These are phyloP conservation scores for Erodium maritimum DNA, from an alignment of 345 rosid genomes.

Conservation along the genomic window DNA sequence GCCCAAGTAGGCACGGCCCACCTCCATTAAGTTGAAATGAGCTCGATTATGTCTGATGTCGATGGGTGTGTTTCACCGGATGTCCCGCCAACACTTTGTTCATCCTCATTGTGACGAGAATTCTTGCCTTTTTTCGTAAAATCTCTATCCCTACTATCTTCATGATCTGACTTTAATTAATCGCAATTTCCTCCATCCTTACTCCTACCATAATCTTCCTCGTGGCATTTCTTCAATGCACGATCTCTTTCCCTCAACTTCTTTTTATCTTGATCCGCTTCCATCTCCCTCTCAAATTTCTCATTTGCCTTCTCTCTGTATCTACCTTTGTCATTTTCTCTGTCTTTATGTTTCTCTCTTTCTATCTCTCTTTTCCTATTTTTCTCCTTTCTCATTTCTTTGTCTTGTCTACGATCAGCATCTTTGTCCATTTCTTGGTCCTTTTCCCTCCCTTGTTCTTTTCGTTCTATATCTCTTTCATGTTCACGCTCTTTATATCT, in stretches of 20 bases:
- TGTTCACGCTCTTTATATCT: neutral
- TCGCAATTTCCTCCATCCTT: slow-evolving; percentile 12
- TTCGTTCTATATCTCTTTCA: slow-evolving; percentile 4
- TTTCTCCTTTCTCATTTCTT: slow-evolving; percentile 9
- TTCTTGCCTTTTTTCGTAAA: neutral
- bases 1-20: too few species aligned
- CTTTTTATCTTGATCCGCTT: slow-evolving; percentile 23
- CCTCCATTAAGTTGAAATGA: too few species aligned
- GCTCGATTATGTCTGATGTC: slow-evolving; percentile 36
- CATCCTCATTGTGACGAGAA: slow-evolving; percentile 8
- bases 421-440: slow-evolving; percentile 17
- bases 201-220: slow-evolving; percentile 22
- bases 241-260: slow-evolving; percentile 30
- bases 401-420: slow-evolving; percentile 8
- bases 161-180: slow-evolving; percentile 18
- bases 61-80: slow-evolving; percentile 25
- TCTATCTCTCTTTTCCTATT: slow-evolving; percentile 25
- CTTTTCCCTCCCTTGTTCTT: slow-evolving; percentile 10
- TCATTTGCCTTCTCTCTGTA: slow-evolving; percentile 22
- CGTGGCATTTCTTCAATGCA: slow-evolving; percentile 17
- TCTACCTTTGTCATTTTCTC: slow-evolving; percentile 23
- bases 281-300: slow-evolving; percentile 17
- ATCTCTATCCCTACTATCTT: slow-evolving; percentile 23
- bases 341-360: slow-evolving; percentile 26
- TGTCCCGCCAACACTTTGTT: slow-evolving; percentile 20